Evolutionary conservation across 495 filamentous ascomycete genomes (phyloP).

Genomic region (Penicillium antarcticum): DNA sequence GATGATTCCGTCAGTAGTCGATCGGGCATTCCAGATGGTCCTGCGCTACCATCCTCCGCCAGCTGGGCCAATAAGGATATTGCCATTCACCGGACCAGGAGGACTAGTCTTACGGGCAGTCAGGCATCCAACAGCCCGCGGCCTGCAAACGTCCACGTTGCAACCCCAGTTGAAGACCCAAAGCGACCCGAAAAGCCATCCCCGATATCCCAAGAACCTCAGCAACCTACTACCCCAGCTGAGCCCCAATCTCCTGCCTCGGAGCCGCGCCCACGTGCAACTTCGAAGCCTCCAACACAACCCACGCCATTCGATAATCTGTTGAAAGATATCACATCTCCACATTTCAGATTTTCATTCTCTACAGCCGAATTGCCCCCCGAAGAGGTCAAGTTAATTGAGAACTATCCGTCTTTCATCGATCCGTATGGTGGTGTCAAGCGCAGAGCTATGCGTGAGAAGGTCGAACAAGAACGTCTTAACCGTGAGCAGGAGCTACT

Average conservation of each 20-base stretch:
- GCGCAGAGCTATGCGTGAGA: slow-evolving; percentile 67
- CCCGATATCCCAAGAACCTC: slow-evolving; percentile 21
- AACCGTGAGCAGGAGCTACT: slow-evolving; percentile 60
- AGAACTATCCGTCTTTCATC: slow-evolving; percentile 73
- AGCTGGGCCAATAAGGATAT: slow-evolving; percentile 86
- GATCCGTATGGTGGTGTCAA: slow-evolving; percentile 74
- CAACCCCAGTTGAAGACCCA: slow-evolving; percentile 39
- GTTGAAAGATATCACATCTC: slow-evolving; percentile 52
- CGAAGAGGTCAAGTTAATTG: slow-evolving; percentile 54
- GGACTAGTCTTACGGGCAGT: slow-evolving; percentile 74
- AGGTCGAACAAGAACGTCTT: slow-evolving; percentile 57
- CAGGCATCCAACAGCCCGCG: slow-evolving; percentile 79
- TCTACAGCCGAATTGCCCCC: slow-evolving; percentile 45
- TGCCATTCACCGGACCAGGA: slow-evolving; percentile 62
- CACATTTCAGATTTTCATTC: slow-evolving; percentile 61
- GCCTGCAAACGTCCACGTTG: slow-evolving; percentile 57
- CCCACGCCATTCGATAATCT: slow-evolving; percentile 41
- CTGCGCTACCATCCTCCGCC: slow-evolving; percentile 86
- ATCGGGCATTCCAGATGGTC: slow-evolving; percentile 60
- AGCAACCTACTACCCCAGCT: slow-evolving; percentile 20
- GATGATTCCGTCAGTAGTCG: slow-evolving; percentile 64
- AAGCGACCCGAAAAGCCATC: slow-evolving; percentile 37
- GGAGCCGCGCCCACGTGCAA: slow-evolving; percentile 12
- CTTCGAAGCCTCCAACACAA: slow-evolving; percentile 18
- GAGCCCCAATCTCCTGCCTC: slow-evolving; percentile 22